phyloP scores from a whole-genome alignment of 345 rosid genomes.

The Draba incana region DNA sequence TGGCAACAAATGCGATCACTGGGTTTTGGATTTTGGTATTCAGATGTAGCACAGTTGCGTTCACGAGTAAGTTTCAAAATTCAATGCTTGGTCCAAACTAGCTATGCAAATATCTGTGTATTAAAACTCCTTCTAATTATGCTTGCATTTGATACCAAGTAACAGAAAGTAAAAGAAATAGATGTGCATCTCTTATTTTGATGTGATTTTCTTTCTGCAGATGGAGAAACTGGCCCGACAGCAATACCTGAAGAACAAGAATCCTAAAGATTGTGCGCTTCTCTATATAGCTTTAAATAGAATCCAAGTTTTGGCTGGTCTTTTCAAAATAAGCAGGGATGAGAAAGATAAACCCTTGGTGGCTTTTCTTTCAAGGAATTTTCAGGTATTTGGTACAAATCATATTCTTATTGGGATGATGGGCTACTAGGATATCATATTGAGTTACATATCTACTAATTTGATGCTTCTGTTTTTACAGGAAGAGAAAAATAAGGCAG shows the following conservation, averaged over 20 bases:
- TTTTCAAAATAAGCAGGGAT: conserved; percentile 84
- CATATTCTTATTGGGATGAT: conserved; percentile 28
- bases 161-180: neutral
- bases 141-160: conserved; percentile 16
- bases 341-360: conserved; percentile 92
- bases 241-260: conserved; percentile 76
- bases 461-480: conserved; percentile 38
- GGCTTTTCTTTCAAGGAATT: conserved; percentile 88
- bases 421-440: conserved; percentile 14
- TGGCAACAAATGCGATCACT: conserved; percentile 84
- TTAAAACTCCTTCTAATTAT: conserved; percentile 2
- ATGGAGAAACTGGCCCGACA: conserved; percentile 87
- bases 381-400: conserved; percentile 64
- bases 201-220: conserved; percentile 48
- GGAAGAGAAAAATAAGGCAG: conserved; percentile 94
- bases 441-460: conserved; percentile 30
- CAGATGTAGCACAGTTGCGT: conserved; percentile 68
- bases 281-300: conserved; percentile 83
- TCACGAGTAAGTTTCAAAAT: conserved; percentile 58
- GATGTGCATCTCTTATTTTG: conserved; percentile 30
- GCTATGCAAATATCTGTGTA: conserved; percentile 27
- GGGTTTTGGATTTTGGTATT: conserved; percentile 93
- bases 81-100: conserved; percentile 25
- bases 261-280: conserved; percentile 91
- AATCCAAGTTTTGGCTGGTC: conserved; percentile 93